Conservation (phyloP, 1,139 yeast species). For the Pichia sp. region DNA sequence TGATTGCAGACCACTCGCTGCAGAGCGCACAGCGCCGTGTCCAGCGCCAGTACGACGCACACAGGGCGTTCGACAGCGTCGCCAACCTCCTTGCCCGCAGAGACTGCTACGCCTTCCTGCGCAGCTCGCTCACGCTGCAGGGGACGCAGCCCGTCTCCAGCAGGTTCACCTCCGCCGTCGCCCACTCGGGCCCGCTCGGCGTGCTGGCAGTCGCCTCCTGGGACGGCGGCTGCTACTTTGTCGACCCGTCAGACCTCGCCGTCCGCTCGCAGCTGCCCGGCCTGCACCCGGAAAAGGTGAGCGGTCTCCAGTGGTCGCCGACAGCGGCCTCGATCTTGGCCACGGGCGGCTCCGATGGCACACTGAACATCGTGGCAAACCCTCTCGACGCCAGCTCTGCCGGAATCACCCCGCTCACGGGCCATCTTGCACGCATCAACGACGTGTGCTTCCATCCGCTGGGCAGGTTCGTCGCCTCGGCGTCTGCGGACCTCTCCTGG, state of each 20-base stretch:
- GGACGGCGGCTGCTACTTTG: conserved; percentile 66
- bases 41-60: conserved; percentile 28
- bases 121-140: conserved; percentile 38
- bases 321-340: conserved; percentile 27
- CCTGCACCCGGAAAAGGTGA: conserved; percentile 57
- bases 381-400: conserved; percentile 12
- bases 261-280: conserved; percentile 20
- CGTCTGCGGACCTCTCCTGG: conserved; percentile 89
- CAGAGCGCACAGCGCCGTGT: conserved; percentile 43
- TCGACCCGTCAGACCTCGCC: conserved; percentile 41
- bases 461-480: conserved; percentile 52
- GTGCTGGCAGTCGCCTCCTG: conserved; percentile 72
- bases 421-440: conserved; percentile 59
- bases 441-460: conserved; percentile 65
- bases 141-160: conserved; percentile 72
- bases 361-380: conserved; percentile 37
- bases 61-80: conserved; percentile 26
- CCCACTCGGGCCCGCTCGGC: conserved; percentile 37
- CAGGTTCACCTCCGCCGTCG: conserved; percentile 63
- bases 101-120: conserved; percentile 36
- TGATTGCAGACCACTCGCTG: conserved; percentile 51
- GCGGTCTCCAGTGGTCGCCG: conserved; percentile 67
- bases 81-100: conserved; percentile 44
- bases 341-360: conserved; percentile 67
- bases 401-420: conserved; percentile 27